Base-by-base conservation (phyloP, 345 rosid genomes). In the Arabidopsis arenosa region DNA sequence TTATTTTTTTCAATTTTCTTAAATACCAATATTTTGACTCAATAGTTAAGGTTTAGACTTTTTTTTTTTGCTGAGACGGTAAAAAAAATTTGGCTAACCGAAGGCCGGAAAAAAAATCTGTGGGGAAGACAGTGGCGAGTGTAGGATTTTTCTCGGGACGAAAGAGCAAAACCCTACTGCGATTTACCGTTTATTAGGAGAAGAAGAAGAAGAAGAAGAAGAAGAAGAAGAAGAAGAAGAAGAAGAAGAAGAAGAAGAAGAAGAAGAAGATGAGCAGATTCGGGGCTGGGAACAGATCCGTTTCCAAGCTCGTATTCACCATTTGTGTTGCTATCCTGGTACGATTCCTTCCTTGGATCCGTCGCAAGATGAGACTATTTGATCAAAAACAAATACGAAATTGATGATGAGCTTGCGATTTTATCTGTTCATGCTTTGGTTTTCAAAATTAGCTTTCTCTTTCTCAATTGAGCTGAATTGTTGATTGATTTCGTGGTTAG, bases 401-500 rank as follows among this genome's bases (percentile, higher is more conserved):
- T 36, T 43, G 61, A 51, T 56, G 57, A 75, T 30, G 61, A 75
- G 35, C 33, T 23, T 68, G 47, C 63, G 70, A 60, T 61, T 37
- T 40, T 58, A 28, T 37, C 11, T 41, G 74, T 33, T 11, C 11
- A n/a, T 23, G 60, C 57, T 63, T 55, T 36, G 35, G 33, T 43
- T 76, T 51, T 61, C 33, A 14, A 4, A 28, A 8, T 67, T 51
- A 33, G 30, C 2, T 5, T 21, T 48, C 26, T 75, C 54, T 12
- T 17, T 51, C 68, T 62, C 75, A 62, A 53, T 70, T 13, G 66
- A 70, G 35, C 33, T 70, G 59, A 70, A 70, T 36, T 17, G 23
- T 47, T n/a, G 39, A 72, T 70, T 77, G 71, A 63, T 79, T 75
- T 53, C 47, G 54, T 74, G 72, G 9, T 41, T 71, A 90, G 95